These are phyloP conservation scores for Camelina sativa DNA, from an alignment of 345 rosid species.

Conservation along the genomic window DNA sequence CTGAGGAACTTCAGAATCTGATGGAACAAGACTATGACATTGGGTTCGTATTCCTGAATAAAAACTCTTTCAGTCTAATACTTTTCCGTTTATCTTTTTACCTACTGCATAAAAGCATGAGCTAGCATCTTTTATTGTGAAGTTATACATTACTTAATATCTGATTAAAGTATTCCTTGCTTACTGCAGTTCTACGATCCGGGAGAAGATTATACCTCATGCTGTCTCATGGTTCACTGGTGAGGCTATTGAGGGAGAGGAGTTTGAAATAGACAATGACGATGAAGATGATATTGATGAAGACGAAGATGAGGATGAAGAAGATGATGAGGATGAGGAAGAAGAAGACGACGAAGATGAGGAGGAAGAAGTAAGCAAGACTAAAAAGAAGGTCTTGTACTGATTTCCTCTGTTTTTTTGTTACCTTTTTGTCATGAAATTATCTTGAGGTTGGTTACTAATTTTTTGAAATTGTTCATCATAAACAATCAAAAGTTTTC, in stretches of 20 bases:
- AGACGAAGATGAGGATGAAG: conserved; percentile 50
- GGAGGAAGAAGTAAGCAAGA: conserved; percentile 54
- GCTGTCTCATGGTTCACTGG: conserved; percentile 98
- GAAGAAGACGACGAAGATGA: conserved; percentile 65
- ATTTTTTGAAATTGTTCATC: conserved; percentile 10
- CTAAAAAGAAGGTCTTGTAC: conserved; percentile 58
- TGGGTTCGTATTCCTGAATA: conserved; percentile 37
- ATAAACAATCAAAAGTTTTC: too few species aligned
- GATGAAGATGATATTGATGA: conserved; percentile 55
- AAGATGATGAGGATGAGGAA: conserved; percentile 54
- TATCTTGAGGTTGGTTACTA: conserved; percentile 11
- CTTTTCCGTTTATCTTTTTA: neutral
- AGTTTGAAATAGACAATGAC: conserved; percentile 64
- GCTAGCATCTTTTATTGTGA: neutral
- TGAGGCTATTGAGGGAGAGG: conserved; percentile 78
- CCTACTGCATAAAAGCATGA: conserved; percentile 1
- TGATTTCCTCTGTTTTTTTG: neutral
- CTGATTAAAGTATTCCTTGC: conserved; percentile 5
- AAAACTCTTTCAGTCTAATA: conserved; percentile 5
- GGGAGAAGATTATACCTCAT: conserved; percentile 88
- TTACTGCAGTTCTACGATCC: conserved; percentile 72
- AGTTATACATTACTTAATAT: neutral
- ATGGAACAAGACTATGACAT: conserved; percentile 39
- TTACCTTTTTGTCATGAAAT: neutral
- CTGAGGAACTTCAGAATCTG: too few species aligned